A percentile compares a stretch with the other conserved stretches of the same genome.
Conservation (phyloP, 208 protist species). For the Willaertia magna region DNA sequence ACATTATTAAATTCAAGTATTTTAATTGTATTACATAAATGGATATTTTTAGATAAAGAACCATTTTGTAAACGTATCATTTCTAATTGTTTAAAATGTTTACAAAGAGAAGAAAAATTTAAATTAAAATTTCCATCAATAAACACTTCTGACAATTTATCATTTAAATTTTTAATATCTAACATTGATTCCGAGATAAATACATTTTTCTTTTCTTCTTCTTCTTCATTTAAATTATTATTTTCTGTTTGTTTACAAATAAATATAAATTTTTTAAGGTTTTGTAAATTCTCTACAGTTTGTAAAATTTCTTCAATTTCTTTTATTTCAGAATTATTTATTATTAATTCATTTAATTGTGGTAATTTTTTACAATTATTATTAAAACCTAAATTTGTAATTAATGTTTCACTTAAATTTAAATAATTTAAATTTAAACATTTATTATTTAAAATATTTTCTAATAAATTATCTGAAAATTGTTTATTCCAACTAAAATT, state of each 20-base stretch:
- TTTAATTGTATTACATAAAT: no score
- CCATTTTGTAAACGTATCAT: no score
- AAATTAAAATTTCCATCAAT: no score
- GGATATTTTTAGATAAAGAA: no score
- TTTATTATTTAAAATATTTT: neutral
- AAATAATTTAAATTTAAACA: neutral
- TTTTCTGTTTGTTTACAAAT: neutral
- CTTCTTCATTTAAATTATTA: neutral
- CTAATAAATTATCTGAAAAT: neutral
- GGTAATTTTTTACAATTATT: neutral
- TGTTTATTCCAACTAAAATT: neutral
- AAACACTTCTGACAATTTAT: no score
- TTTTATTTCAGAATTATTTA: neutral
- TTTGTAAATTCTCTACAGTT: neutral
- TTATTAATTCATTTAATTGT: neutral
- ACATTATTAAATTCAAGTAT: no score
- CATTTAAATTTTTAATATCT: no score
- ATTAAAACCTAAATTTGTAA: neutral
- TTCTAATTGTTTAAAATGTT: no score
- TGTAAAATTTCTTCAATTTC: neutral
- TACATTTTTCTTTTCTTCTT: neutral
- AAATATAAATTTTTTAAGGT: neutral
- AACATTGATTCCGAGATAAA: no score
- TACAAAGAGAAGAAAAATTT: no score
- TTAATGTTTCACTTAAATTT: neutral